Conservation (phyloP, 2,329 filamentous ascomycete species). For the Dryadomyces quercus-mongolicae region DNA sequence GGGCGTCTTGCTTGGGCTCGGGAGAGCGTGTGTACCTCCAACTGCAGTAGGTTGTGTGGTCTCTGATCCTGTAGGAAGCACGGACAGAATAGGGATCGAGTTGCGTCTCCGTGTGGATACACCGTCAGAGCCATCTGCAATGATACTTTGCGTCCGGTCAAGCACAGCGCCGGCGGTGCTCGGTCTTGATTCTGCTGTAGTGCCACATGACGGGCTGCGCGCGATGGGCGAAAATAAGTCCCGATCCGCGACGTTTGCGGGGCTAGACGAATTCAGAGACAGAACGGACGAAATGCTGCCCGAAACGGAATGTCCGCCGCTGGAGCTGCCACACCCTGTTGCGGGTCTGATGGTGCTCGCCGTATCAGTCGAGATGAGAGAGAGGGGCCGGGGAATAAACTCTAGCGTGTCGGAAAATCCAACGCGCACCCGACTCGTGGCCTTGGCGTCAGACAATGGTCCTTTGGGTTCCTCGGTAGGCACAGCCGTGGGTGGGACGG, state of each 20-base stretch:
- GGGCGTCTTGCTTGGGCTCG: constrained; percentile 37
- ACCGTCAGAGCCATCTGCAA: constrained; percentile 19
- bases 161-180: constrained; percentile 62
- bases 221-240: constrained; percentile 24
- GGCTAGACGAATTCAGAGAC: constrained; percentile 37
- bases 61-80: constrained; percentile 24
- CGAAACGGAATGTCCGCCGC: constrained; percentile 54
- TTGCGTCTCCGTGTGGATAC: constrained; percentile 39
- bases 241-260: constrained; percentile 24
- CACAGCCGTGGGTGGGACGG: background rate
- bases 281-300: constrained; percentile 71
- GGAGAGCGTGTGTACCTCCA: constrained; percentile 18
- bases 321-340: constrained; percentile 17
- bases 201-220: constrained; percentile 27
- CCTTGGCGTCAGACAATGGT: constrained; percentile 3
- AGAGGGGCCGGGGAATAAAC: constrained; percentile 72
- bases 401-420: constrained; percentile 78
- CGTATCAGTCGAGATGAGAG: constrained; percentile 73
- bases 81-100: constrained; percentile 43
- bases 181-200: constrained; percentile 39
- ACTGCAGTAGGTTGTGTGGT: constrained; percentile 12
- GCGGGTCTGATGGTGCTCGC: constrained; percentile 63
- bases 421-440: constrained; percentile 47
- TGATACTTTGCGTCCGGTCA: constrained; percentile 33
- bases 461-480: constrained; percentile 9